These are phyloP conservation scores for Scalesia atractyloides DNA, from an alignment of 129 eudicot species.

Conservation along the genomic window DNA sequence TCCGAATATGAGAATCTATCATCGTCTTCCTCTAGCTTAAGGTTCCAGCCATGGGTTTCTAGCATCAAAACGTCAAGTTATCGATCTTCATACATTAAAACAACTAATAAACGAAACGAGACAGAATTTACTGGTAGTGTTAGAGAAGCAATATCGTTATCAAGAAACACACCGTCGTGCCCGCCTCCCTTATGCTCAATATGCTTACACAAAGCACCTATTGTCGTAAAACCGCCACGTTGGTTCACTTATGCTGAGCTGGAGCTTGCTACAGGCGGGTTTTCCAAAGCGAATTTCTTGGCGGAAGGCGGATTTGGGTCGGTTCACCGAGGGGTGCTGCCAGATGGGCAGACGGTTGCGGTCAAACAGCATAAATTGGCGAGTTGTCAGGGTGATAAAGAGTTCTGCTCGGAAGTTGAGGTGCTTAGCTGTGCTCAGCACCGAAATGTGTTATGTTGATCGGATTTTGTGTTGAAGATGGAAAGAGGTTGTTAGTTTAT, in stretches of 20 bases:
- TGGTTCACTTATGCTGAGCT: slow-evolving; percentile 88
- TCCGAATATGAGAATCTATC: slow-evolving; percentile 59
- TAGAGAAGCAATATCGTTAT: slow-evolving; percentile 76
- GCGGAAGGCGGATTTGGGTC: slow-evolving; percentile 99
- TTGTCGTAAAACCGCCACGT: slow-evolving; percentile 88
- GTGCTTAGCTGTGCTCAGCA: slow-evolving; percentile 97
- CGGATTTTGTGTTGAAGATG: slow-evolving; percentile 92
- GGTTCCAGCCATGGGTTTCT: slow-evolving; percentile 73
- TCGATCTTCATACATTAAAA: slow-evolving; percentile 8
- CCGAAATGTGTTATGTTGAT: slow-evolving; percentile 94
- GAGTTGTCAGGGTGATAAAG: slow-evolving; percentile 95
- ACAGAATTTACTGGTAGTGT: slow-evolving; percentile 61
- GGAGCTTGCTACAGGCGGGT: slow-evolving; percentile 92
- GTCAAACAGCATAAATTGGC: slow-evolving; percentile 97
- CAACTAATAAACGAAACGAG: slow-evolving; percentile 39
- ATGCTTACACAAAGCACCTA: slow-evolving; percentile 92
- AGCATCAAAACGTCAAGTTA: slow-evolving; percentile 42
- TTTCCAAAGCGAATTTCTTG: slow-evolving; percentile 82
- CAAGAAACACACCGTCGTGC: slow-evolving; percentile 60
- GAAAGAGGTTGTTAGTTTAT: slow-evolving; percentile 81
- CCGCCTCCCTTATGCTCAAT: slow-evolving; percentile 97
- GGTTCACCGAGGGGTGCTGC: slow-evolving; percentile 85
- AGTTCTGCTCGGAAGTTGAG: slow-evolving; percentile 96
- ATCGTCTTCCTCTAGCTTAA: slow-evolving; percentile 60
- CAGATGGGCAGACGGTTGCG: slow-evolving; percentile 87